Conservation (phyloP, 495 filamentous ascomycete genomes). For the Neurospora sp. region DNA sequence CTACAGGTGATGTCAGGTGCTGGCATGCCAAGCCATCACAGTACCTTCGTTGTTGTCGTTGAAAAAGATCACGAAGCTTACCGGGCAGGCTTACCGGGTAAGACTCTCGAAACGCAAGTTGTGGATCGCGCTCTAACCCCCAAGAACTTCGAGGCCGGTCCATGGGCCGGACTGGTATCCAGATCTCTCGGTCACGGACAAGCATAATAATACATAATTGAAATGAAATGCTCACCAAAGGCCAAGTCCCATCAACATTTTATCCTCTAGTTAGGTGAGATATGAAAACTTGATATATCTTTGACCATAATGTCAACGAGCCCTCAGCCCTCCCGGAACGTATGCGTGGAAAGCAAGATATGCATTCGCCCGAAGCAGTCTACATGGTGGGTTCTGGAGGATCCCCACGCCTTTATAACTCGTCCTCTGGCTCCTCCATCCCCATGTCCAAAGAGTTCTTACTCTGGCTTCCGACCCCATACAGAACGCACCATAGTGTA, state of each 20-base stretch:
- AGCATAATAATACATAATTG: background rate
- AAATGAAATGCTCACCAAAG: background rate
- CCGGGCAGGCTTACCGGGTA: too few relatives aligned
- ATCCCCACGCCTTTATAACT: background rate
- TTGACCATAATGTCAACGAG: too few relatives aligned
- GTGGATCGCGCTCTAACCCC: background rate
- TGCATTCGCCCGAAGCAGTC: too few relatives aligned
- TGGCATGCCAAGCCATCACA: too few relatives aligned
- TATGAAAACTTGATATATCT: background rate
- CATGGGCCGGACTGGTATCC: background rate
- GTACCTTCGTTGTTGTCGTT: too few relatives aligned
- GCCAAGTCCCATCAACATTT: background rate
- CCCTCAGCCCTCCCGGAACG: too few relatives aligned
- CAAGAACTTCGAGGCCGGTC: background rate
- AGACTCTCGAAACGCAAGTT: too few relatives aligned
- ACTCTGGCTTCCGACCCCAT: conserved; percentile 24
- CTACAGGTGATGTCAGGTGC: too few relatives aligned
- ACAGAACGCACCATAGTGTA: conserved; percentile 22
- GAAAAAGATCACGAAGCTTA: too few relatives aligned
- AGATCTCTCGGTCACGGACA: background rate
- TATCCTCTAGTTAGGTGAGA: background rate
- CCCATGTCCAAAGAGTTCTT: background rate
- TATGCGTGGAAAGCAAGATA: too few relatives aligned
- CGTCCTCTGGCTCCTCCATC: background rate
- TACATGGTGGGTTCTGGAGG: background rate